Evolutionary conservation across 75 land plant species (phyloP), one percentile per base, ranked within the genome.

Genomic region (Isoetes taiwanensis): DNA sequence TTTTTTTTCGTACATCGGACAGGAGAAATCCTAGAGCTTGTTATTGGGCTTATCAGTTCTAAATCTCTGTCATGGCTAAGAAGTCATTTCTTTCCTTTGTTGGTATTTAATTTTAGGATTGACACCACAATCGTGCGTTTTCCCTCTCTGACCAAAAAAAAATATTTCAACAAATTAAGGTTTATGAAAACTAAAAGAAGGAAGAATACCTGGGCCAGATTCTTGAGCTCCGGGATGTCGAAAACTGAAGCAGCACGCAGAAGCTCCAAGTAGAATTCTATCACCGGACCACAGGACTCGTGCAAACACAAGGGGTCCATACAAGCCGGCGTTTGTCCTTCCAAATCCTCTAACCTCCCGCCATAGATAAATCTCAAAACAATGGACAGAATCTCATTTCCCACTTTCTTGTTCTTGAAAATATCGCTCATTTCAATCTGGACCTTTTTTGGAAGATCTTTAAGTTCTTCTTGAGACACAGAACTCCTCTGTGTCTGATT

Each of bases 291-390:
- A 52, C 97, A 90, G 0, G 84, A 74, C 52, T 69, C 70, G 41
- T 90, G 97, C 24, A 56, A 35, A 50, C 97, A 90, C 2, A 34
- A 2, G 3, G 20, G 25, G 46, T 90, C 87, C 9, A 73, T 71
- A 31, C 97, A 90, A 1, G 61, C 73, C 0, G 74, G 72, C 16
- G 69, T 75, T 26, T 72, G 73, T 21, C 39, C 28, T 1, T 69
- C 73, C 6, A 66, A 56, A n/a, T 57, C 54, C 69, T 69, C 73
- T 32, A 80, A 39, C 61, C 76, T 82, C 2, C 88, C 94, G n/a
- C 84, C 71, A 40, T 90, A 90, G 59, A 83, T 20, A 57, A 82
- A 90, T 10, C 66, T 63, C 63, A 90, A 56, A 62, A 83, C 67
- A n/a, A 66, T 61, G 69, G 59, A 57, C 29, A 90, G 77, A 0